These are phyloP conservation scores for Acorus calamus DNA, from an alignment of 106 monocot genomes.

Conservation along the genomic window DNA sequence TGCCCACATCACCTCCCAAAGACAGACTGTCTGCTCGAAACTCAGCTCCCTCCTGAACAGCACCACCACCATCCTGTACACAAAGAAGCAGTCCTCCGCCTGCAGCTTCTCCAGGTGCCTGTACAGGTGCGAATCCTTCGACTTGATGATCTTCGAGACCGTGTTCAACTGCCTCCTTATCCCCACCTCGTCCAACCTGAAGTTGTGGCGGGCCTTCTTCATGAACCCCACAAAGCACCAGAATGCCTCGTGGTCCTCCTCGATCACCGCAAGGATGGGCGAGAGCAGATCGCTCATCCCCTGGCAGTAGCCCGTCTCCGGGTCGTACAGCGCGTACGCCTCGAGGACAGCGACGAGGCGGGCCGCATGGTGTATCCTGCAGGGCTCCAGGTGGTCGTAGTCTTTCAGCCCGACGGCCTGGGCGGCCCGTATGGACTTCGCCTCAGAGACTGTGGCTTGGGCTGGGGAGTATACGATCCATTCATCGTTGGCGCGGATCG, in stretches of 20 bases:
- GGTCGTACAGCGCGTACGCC: constrained; percentile 80
- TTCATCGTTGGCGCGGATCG: neutral
- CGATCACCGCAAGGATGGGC: constrained; percentile 67
- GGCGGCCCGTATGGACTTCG: constrained; percentile 38
- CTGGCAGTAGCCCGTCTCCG: constrained; percentile 86
- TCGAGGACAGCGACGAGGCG: constrained; percentile 75
- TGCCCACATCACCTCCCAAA: constrained; percentile 98
- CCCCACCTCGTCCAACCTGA: constrained; percentile 72
- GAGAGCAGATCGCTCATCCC: constrained; percentile 93
- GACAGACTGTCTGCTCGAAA: constrained; percentile 72
- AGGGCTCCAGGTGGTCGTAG: constrained; percentile 72
- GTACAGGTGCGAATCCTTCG: constrained; percentile 56
- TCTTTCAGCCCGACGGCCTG: constrained; percentile 55
- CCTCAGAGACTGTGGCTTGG: constrained; percentile 46
- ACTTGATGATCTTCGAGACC: constrained; percentile 81
- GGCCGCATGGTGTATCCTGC: constrained; percentile 63
- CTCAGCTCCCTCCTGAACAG: constrained; percentile 69
- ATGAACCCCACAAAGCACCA: constrained; percentile 95
- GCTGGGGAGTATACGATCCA: constrained; percentile 1
- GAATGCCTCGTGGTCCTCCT: constrained; percentile 67
- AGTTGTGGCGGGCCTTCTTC: constrained; percentile 73
- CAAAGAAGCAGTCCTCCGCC: constrained; percentile 84
- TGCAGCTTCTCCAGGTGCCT: constrained; percentile 79
- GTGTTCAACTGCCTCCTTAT: constrained; percentile 62
- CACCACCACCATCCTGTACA: constrained; percentile 88